phyloP scores from a whole-genome alignment of 441 rosid species.

The Manihot esculenta region DNA sequence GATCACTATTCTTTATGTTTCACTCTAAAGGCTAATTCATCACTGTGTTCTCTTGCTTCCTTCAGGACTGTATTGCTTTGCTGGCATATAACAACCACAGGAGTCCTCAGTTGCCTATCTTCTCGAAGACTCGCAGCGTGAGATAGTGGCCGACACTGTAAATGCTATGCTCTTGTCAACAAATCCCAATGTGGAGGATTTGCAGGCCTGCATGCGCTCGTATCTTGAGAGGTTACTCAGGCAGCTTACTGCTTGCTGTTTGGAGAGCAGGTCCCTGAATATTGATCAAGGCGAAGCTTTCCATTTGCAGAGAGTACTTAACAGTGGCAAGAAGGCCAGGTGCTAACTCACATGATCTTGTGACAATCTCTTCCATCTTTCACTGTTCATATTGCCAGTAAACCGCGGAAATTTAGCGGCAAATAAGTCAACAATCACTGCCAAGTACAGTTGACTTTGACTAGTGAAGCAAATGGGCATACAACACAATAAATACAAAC shows the following conservation, averaged over 20 bases:
- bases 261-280: constrained; percentile 60
- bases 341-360: constrained; percentile 22
- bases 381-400: constrained; percentile 18
- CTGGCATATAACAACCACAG: constrained; percentile 68
- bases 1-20: neutral
- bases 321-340: constrained; percentile 32
- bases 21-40: neutral
- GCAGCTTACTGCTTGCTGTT: constrained; percentile 70
- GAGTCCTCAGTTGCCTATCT: constrained; percentile 69
- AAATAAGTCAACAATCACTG: too few species aligned
- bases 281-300: constrained; percentile 81
- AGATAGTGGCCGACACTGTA: constrained; percentile 81
- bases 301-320: constrained; percentile 52
- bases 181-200: constrained; percentile 57
- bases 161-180: constrained; percentile 74
- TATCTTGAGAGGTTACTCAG: constrained; percentile 66
- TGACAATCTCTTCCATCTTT: neutral
- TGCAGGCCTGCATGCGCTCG: constrained; percentile 48
- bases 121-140: constrained; percentile 70
- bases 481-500: too few species aligned
- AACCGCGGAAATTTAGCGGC: constrained; percentile 10
- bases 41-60: constrained; percentile 1
- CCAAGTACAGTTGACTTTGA: too few species aligned
- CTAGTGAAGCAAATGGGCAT: too few species aligned
- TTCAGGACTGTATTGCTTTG: constrained; percentile 83